Evolutionary conservation across 768 basidiomycete genomes (phyloP).

Genomic region (Pholiota conissans): DNA sequence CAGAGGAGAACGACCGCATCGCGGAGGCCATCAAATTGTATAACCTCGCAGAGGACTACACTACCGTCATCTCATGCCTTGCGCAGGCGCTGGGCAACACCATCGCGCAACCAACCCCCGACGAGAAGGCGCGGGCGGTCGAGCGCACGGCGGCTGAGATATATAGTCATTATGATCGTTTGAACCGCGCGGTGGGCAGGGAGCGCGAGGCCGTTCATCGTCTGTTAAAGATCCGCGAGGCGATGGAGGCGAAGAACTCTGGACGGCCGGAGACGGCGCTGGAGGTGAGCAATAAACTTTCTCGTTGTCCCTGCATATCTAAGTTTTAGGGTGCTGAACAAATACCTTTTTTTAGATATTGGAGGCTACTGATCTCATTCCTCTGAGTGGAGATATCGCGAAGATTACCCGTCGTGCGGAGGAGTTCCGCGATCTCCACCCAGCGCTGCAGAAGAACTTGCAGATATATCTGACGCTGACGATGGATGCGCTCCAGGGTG

Average conservation of each 20-base stretch:
- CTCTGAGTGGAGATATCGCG: slow-evolving; percentile 80
- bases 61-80: slow-evolving; percentile 84
- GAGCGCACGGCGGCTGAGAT: slow-evolving; percentile 80
- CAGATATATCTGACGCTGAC: slow-evolving; percentile 85
- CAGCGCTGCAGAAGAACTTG: slow-evolving; percentile 86
- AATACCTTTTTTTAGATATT: slow-evolving; percentile 55
- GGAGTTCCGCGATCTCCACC: slow-evolving; percentile 85
- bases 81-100: slow-evolving; percentile 86
- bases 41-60: slow-evolving; percentile 90
- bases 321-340: background rate
- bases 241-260: slow-evolving; percentile 70
- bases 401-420: slow-evolving; percentile 86
- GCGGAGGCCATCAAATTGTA: slow-evolving; percentile 94
- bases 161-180: slow-evolving; percentile 76
- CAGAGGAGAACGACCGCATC: slow-evolving; percentile 81
- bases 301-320: slow-evolving; percentile 26
- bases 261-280: slow-evolving; percentile 77
- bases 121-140: slow-evolving; percentile 64
- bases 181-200: slow-evolving; percentile 69
- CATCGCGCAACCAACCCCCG: slow-evolving; percentile 59
- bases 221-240: slow-evolving; percentile 79
- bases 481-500: slow-evolving; percentile 87
- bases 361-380: slow-evolving; percentile 85
- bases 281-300: slow-evolving; percentile 58
- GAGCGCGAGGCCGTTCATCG: slow-evolving; percentile 74